Evolutionary conservation across 176 grass and related monocot genomes (phyloP), one percentile per base, ranked within the genome.

Genomic region (Pharus latifolius): DNA sequence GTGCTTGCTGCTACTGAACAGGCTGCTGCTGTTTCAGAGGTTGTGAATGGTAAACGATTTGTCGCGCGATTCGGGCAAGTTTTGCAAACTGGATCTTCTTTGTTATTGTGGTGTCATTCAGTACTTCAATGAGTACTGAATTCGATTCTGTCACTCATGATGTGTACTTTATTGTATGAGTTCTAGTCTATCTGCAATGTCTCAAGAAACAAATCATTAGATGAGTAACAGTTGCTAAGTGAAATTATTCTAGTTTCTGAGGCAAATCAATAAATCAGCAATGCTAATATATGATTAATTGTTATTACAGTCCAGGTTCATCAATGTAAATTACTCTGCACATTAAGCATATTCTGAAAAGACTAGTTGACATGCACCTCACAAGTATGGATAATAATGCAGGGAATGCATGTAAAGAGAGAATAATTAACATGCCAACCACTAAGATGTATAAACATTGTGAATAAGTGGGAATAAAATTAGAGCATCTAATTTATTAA

Each of bases 111-210:
- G 35, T 5, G 66, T 20, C 80, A 74, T 44, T 51, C 47, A 8
- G 62, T 13, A 25, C 56, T 74, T 52, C 63, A 47, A 43, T 15
- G 14, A 23, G 50, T 22, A 43, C 43, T 49, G 44, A 63, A 74
- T 54, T 83, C 85, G 61, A 83, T 69, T 53, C 49, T 76, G 33
- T 64, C 72, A 63, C 78, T 78, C 14, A 35, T 56, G 26, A 63
- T 20, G 42, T 69, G 48, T 30, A 71, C 41, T 51, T 85, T 89
- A 52, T 51, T 89, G 59, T 85, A 71, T 54, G 76, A 55, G 50
- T 65, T 89, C n/a, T 57, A 67, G 68, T 73, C 65, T 77, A 85
- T 82, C 87, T 89, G 77, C 73, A 88, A 85, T 34, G 61, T 55
- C 35, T 56, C 17, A 37, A 68, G 9, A 8, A 46, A n/a, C 6